Evolutionary conservation across 208 protist genomes (phyloP).

Genomic region (Leishmania lainsoni): DNA sequence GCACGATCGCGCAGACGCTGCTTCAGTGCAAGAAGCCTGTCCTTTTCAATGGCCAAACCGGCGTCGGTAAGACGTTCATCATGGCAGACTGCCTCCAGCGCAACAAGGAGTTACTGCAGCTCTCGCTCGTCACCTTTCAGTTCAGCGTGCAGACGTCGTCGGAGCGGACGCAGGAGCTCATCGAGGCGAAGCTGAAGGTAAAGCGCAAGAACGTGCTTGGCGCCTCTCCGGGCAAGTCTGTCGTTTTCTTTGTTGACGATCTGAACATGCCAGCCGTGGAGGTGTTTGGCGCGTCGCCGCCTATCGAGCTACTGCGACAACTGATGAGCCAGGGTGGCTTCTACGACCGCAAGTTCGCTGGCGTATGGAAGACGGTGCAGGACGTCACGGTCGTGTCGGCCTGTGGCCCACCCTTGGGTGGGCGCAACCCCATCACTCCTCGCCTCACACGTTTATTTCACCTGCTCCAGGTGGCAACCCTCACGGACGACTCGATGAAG

Average conservation of each 20-base stretch:
- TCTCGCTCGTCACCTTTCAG: conserved; percentile 89
- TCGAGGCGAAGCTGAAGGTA: conserved; percentile 97
- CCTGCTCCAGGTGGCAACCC: conserved; percentile 92
- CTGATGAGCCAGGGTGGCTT: conserved; percentile 96
- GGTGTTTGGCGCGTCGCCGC: conserved; percentile 96
- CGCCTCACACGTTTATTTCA: conserved; percentile 96
- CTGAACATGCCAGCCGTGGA: conserved; percentile 98
- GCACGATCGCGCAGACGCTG: conserved; percentile 90
- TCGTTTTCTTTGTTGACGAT: conserved; percentile 98
- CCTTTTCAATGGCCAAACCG: conserved; percentile 96
- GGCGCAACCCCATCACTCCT: conserved; percentile 93
- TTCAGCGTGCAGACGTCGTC: conserved; percentile 97
- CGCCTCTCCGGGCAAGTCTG: conserved; percentile 91
- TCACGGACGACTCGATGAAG: conserved; percentile 94
- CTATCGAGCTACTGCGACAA: conserved; percentile 98
- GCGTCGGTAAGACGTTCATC: conserved; percentile 96
- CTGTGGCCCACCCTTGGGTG: conserved; percentile 96
- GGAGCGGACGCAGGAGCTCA: conserved; percentile 95
- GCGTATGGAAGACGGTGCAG: conserved; percentile 95
- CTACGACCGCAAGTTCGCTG: conserved; percentile 95
- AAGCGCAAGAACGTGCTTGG: conserved; percentile 96
- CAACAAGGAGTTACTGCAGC: conserved; percentile 78
- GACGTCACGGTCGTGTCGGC: conserved; percentile 95
- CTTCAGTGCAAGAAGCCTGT: conserved; percentile 87
- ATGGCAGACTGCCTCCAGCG: conserved; percentile 83